Evolutionary conservation across 441 rosid species (phyloP), one percentile per base, ranked within the genome.

Genomic region (Jatropha multifida): DNA sequence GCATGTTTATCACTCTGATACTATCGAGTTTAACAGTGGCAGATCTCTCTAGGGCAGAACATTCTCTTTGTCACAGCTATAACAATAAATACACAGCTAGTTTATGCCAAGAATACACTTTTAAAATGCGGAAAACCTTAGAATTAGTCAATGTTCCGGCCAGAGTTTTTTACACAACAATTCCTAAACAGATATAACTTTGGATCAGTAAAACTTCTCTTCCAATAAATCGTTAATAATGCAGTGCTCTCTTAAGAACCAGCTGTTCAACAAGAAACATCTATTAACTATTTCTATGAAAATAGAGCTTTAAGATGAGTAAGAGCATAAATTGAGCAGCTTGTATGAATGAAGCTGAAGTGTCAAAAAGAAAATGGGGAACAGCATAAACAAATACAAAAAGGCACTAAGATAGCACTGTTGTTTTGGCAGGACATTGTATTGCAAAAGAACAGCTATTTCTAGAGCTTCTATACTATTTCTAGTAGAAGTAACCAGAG

Each of bases 401-500:
- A 66, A 17, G 26, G 46, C 61, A 27, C 37, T 7, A 14, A 3
- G 23, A 20, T 10, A 26, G 38, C 52, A 49, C 2, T 37, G 46
- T 3, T 14, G 12, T 56, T 4, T 13, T 40, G 18, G 42, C 20
- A 7, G 26, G 59, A 68, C 42, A 69, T 54, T 38, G 17, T 54
- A 49, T n/a, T 49, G 17, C 62, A 52, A 40, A 55, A 49, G 40
- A 65, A 13, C 76, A 73, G 42, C 49, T 23, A 7, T 55, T 55
- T 42, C 12, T 4, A 23, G 58, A 44, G 74, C 74, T 58, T 42
- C 48, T 17, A 15, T 54, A 32, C 52, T 18, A 17, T 52, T 69
- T 52, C 20, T 56, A 56, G 15, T 37, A 15, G 9, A 44, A 72
- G 68, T 48, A 44, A 26, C 42, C 14, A n/a, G 17, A 46, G 9